phyloP scores from a whole-genome alignment of 2,329 filamentous ascomycete genomes.

The Venturia pyrina region DNA sequence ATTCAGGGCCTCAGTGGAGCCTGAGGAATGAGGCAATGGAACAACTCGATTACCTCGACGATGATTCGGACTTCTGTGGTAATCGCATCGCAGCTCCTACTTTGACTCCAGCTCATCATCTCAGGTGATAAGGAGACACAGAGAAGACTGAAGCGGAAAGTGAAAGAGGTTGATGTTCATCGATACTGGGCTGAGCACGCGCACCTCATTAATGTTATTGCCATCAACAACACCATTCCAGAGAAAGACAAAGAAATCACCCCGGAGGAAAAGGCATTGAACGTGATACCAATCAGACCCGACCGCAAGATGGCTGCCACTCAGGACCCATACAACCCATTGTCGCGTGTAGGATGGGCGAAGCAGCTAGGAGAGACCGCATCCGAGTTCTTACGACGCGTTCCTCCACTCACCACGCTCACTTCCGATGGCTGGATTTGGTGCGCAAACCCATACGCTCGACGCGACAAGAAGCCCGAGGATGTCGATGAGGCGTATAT shows the following conservation, averaged over 20 bases:
- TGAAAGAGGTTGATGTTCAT: slow-evolving; percentile 16
- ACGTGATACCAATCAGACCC: not conserved
- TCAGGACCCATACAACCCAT: slow-evolving; percentile 46
- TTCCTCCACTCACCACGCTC: slow-evolving; percentile 56
- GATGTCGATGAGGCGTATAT: slow-evolving; percentile 38
- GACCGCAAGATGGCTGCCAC: not conserved
- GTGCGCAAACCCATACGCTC: slow-evolving; percentile 53
- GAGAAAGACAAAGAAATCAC: not conserved
- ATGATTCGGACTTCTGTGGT: slow-evolving; percentile 38
- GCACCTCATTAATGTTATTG: slow-evolving; percentile 18
- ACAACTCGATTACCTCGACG: slow-evolving; percentile 24
- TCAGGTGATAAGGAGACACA: slow-evolving; percentile 14
- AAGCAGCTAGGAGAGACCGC: slow-evolving; percentile 57
- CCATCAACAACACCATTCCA: not conserved
- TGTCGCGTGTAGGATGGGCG: slow-evolving; percentile 41
- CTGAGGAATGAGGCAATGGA: not conserved
- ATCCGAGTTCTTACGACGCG: slow-evolving; percentile 54
- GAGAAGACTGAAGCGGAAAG: slow-evolving; percentile 11
- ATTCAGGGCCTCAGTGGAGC: not conserved
- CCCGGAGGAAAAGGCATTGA: not conserved
- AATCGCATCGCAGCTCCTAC: slow-evolving; percentile 6
- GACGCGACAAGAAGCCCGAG: slow-evolving; percentile 26
- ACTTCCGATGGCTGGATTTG: slow-evolving; percentile 57
- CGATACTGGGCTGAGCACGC: slow-evolving; percentile 18
- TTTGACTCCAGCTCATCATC: slow-evolving; percentile 10